phyloP scores from a whole-genome alignment of 2,329 filamentous ascomycete genomes.

The Coniochaeta pulveracea region DNA sequence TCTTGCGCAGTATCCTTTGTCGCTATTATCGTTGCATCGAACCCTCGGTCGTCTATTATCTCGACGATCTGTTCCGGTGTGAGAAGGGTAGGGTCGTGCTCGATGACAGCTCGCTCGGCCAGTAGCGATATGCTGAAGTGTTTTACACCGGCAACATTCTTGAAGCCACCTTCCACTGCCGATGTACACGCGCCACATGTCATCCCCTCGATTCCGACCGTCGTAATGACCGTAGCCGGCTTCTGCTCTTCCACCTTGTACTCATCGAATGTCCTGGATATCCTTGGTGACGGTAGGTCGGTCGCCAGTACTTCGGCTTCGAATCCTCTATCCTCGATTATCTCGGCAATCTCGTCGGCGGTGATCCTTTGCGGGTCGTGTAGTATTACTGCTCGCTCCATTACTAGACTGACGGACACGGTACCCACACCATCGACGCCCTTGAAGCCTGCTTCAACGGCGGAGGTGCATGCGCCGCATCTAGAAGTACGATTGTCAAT shows the following conservation, averaged over 20 bases:
- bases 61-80: constrained; percentile 42
- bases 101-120: constrained; percentile 74
- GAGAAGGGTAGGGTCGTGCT: constrained; percentile 55
- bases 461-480: constrained; percentile 89
- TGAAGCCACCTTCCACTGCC: constrained; percentile 71
- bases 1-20: constrained; percentile 39
- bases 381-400: constrained; percentile 89
- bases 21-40: constrained; percentile 69
- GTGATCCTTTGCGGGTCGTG: constrained; percentile 70
- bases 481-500: constrained; percentile 29
- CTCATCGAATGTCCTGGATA: constrained; percentile 20
- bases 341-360: constrained; percentile 67
- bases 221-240: constrained; percentile 49
- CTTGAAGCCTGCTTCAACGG: constrained; percentile 88
- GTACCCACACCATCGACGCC: constrained; percentile 69
- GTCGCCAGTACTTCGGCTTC: constrained; percentile 82
- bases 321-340: constrained; percentile 86
- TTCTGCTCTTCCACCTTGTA: constrained; percentile 26
- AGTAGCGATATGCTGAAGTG: constrained; percentile 74
- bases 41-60: constrained; percentile 62
- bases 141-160: constrained; percentile 60
- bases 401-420: constrained; percentile 86
- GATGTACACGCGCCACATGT: constrained; percentile 86
- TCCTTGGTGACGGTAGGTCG: constrained; percentile 50
- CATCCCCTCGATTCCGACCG: constrained; percentile 74